phyloP scores from a whole-genome alignment of 108 stramenopile genomes.

The Skeletonema tropicum region DNA sequence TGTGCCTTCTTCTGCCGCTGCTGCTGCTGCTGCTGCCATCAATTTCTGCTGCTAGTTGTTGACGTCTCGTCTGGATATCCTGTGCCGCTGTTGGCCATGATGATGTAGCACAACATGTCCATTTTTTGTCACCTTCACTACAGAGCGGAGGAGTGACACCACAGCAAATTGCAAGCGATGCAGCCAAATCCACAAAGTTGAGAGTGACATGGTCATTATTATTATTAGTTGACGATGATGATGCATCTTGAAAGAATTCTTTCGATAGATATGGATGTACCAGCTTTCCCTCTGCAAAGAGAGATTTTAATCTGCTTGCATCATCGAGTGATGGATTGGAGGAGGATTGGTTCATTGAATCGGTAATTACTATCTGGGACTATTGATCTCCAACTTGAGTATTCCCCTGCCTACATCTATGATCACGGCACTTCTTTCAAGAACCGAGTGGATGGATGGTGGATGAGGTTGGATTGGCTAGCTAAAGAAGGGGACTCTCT shows the following conservation, averaged over 20 bases:
- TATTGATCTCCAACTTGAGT: no score
- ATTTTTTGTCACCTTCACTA: background rate
- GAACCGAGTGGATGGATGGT: no score
- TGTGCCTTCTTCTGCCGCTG: slow-evolving; percentile 27
- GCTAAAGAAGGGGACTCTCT: no score
- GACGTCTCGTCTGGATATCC: slow-evolving; percentile 18
- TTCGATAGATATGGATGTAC: slow-evolving; percentile 28
- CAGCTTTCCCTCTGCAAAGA: slow-evolving; percentile 29
- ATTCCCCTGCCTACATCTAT: no score
- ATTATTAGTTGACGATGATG: background rate
- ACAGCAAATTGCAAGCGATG: slow-evolving; percentile 32
- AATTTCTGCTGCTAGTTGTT: slow-evolving; percentile 28
- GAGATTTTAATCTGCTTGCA: slow-evolving; percentile 5
- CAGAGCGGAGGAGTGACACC: slow-evolving; percentile 10
- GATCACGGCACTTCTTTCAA: no score
- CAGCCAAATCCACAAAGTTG: slow-evolving; percentile 38
- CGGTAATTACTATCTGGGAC: no score
- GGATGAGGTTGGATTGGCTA: no score
- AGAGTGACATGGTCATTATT: background rate
- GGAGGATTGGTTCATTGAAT: background rate
- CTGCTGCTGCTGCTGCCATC: slow-evolving; percentile 7
- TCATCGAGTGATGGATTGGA: background rate
- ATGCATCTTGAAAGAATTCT: slow-evolving; percentile 10
- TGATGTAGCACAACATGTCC: background rate
- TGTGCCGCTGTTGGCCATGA: background rate